A percentile compares a stretch with the other conserved stretches of the same genome.
Conservation (phyloP, 2,329 filamentous ascomycete genomes). For the Penicillium concentricum region DNA sequence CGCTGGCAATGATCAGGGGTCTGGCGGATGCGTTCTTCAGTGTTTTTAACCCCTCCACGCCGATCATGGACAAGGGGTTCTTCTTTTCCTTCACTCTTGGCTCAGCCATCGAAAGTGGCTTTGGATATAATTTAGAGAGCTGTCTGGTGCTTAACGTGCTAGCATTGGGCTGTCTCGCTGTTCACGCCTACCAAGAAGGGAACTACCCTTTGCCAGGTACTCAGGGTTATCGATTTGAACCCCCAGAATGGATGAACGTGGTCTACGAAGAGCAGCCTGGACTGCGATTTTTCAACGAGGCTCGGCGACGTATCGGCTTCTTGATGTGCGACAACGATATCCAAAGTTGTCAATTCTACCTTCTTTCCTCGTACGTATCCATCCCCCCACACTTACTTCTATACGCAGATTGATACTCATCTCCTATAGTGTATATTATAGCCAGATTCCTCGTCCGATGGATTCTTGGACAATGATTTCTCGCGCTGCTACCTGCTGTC, state of each 20-base stretch:
- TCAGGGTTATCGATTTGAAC: conserved; percentile 34
- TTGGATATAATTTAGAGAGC: conserved; percentile 53
- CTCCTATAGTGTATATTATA: conserved; percentile 45
- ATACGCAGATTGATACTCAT: conserved; percentile 10
- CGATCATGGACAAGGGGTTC: conserved; percentile 53
- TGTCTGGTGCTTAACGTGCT: conserved; percentile 53
- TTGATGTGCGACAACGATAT: conserved; percentile 52
- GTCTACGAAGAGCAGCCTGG: conserved; percentile 46
- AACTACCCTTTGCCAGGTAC: conserved; percentile 47
- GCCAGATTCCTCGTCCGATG: conserved; percentile 53
- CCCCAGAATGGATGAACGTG: conserved; percentile 39
- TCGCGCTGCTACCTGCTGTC: conserved; percentile 52
- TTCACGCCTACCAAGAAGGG: conserved; percentile 51
- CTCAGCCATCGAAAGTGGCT: conserved; percentile 50
- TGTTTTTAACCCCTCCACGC: conserved; percentile 55
- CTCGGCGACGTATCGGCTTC: conserved; percentile 53
- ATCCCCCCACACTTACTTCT: background rate
- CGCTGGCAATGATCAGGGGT: conserved; percentile 50
- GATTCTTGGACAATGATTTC: conserved; percentile 56
- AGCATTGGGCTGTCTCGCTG: conserved; percentile 52
- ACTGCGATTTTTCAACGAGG: conserved; percentile 56
- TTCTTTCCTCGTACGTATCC: conserved; percentile 46
- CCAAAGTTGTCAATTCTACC: conserved; percentile 54
- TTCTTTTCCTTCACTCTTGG: conserved; percentile 53
- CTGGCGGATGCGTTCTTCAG: conserved; percentile 55